These are phyloP conservation scores for Salix arbutifolia DNA, from an alignment of 345 rosid species.

Conservation along the genomic window DNA sequence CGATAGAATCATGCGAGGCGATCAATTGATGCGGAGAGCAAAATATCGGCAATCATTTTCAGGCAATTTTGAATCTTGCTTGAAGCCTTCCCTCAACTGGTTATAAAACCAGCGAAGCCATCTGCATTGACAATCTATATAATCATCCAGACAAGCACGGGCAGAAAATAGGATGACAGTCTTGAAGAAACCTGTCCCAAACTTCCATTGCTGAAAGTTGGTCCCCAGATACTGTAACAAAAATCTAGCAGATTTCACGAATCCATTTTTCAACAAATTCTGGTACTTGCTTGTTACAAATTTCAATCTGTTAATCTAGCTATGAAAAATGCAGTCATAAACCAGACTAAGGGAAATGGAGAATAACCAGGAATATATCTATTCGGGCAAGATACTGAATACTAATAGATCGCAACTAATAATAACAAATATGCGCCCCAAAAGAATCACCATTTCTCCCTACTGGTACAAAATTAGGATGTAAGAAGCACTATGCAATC, in stretches of 20 bases:
- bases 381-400: constrained; percentile 1
- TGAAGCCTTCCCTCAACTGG: neutral
- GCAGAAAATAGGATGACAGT: neutral
- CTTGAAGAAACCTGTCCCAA: neutral
- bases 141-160: neutral
- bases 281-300: constrained; percentile 6
- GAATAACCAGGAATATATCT: constrained; percentile 7
- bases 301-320: constrained; percentile 14
- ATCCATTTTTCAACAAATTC: constrained; percentile 1
- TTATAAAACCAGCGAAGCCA: neutral
- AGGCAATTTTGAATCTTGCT: neutral
- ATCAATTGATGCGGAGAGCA: neutral
- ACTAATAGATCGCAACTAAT: constrained; percentile 2
- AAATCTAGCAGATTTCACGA: constrained; percentile 1
- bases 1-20: no score
- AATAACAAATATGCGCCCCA: constrained; percentile 25
- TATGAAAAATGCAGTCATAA: constrained; percentile 18
- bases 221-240: neutral
- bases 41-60: neutral
- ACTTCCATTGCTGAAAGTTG: neutral
- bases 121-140: neutral
- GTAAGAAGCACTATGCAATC: constrained; percentile 20
- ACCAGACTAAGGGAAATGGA: constrained; percentile 13
- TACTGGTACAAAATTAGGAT: constrained; percentile 47
- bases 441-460: constrained; percentile 47